Evolutionary conservation across 1,284 basidiomycete species (phyloP), one percentile per base, ranked within the genome.

Genomic region (Pyrrhoderma lamaoense): DNA sequence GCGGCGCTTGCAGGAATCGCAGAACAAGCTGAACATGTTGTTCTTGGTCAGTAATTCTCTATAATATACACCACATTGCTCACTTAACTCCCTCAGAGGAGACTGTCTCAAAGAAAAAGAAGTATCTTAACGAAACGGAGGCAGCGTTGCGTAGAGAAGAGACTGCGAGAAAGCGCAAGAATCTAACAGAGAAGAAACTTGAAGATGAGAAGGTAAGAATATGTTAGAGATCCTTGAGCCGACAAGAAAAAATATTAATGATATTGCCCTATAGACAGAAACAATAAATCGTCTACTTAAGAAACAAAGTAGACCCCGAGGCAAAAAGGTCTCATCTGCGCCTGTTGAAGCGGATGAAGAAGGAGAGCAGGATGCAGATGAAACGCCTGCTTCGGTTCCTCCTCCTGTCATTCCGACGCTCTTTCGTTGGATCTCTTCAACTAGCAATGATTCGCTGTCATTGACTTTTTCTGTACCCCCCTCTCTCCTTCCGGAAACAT

Each of bases 271-370:
- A 8, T 58, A 89, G 84, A 80, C 75, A 38, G 88, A 92, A 64
- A 92, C 92, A 0, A 95, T 95, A 67, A 94, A 94, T 61, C 82
- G 90, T 16, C 75, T 95, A 2, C 78, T 94, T 27, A 92, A 91
- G 65, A 93, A 93, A 62, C 87, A 91, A 62, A 82, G 85, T 7
- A 78, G 84, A 23, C 76, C 85, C 1, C 75, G 80, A 51, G 76
- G 74, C 50, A 85, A 81, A 59, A 76, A 84, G 8, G 79, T 76
- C 40, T 76, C 73, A 1, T 61, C 73, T 54, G 66, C 69, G 8
- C 74, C 71, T 5, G 67, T 72, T 0, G 77, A 76, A 51, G 39
- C 42, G 3, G 54, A 52, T 14, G 54, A 50, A n/a, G 54, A 53
- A 9, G 50, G 40, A 23, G 51, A 64, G 2, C 64, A 56, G 31